Evolutionary conservation across 495 filamentous ascomycete genomes (phyloP), one percentile per base, ranked within the genome.

Genomic region (Daldinia grandis): DNA sequence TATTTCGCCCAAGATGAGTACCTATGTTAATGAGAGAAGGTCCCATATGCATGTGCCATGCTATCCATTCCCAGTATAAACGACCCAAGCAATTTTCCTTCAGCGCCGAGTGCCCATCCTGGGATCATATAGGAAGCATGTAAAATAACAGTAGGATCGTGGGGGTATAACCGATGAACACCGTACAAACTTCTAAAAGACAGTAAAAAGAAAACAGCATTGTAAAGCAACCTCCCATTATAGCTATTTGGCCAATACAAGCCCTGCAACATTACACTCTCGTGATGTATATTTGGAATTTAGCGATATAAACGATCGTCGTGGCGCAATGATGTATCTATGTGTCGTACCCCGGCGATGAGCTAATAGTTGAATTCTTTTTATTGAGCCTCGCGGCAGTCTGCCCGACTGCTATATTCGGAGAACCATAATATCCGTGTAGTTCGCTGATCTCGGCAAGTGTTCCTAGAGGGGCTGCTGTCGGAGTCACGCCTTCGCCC

Each of bases 401-500:
- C 37, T 72, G 58, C 21, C 69, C 60, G 6, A 61, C 57, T 27
- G 69, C 60, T 0, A 58, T 50, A 58, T 79, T 71, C 8, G 62
- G 8, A 35, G 79, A 62, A 0, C 79, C 80, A 62, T 81, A 82
- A 30, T 75, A 75, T 21, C 80, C 79, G 61, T 80, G 79, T 5
- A 73, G 44, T 57, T 80, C 78, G 24, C 47, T 67, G 10, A 74
- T 63, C 71, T 82, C 80, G 65, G 47, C 62, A 30, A 80, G 71
- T 0, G 76, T 64, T 1, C 75, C 78, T 17, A 82, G 59, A 58
- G 74, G 51, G 59, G 54, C 30, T 30, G 30, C 53, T 47, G 50
- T 42, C 42, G 15, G 28, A 6, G 44, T 25, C 28, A 28, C 25
- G 28, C 55, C 47, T 15, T 49, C 50, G n/a, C 54, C 27, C 21